Base-by-base conservation (phyloP, 768 basidiomycete genomes). In the Lactarius sanguifluus region DNA sequence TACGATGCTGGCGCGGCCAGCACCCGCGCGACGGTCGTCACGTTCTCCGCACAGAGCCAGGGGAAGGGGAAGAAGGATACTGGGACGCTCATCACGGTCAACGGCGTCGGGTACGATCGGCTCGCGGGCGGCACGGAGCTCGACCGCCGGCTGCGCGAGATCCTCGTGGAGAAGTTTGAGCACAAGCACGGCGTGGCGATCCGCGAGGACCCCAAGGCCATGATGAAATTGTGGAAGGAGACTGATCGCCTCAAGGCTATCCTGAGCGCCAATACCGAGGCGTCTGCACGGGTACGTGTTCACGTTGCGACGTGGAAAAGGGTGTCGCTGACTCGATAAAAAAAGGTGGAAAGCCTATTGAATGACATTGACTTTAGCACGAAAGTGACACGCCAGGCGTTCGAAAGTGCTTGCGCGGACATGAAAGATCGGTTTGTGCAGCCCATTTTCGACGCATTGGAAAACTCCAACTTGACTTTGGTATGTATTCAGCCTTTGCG, bases 191-290 rank as follows among this genome's bases (percentile, higher is more conserved):
- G 85, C 71, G 83, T 78, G 74, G 86, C 88, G 68, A 83, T 94
- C 43, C 83, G 85, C 34, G 80, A 81, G 69, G 92, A 96, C 73
- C 86, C 87, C 74, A 83, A 87, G 63, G 96, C 90, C 1, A 90
- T 97, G 89, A 91, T 92, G 5, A 96, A 96, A 77, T 79, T 98
- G 7, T 90, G 92, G 86, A 96, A 96, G 75, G 97, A 99, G 77
- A 93, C 96, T 1, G 86, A 85, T 20, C 85, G 96, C 66, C 85
- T 98, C 71, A 99, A 98, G 80, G 82, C 87, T 9, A 90, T 99
- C 70, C 78, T 99, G 66, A 97, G 94, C 75, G 97, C 96, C 43
- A 99, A 99, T 73, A 80, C 81, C 16, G 95, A 96, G 38, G 89
- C 89, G 8, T 79, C 77, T 45, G 84, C 91, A 4, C 82, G 85